Evolutionary conservation across 495 filamentous ascomycete genomes (phyloP).

Genomic region (Penicillium samsonianum): DNA sequence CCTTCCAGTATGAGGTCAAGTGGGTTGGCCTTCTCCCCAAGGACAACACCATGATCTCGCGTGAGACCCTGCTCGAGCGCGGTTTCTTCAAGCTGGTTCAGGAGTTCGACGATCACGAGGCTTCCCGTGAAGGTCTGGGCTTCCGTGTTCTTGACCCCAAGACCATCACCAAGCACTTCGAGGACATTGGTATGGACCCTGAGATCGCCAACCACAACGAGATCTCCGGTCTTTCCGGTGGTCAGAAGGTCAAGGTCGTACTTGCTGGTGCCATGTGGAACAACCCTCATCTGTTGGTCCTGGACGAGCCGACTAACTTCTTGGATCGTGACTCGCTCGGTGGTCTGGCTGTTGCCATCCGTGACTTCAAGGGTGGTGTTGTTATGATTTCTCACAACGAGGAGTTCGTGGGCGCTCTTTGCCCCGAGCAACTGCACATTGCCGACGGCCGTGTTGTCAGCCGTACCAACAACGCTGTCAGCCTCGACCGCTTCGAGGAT

Average conservation of each 20-base stretch:
- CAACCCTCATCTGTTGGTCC: constrained; percentile 94
- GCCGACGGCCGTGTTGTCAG: constrained; percentile 81
- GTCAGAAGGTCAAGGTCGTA: constrained; percentile 99
- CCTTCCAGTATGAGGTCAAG: constrained; percentile 98
- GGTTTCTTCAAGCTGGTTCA: constrained; percentile 93
- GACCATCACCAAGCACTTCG: constrained; percentile 96
- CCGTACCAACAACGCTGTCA: constrained; percentile 72
- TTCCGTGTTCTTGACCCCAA: constrained; percentile 90
- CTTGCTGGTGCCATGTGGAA: constrained; percentile 99
- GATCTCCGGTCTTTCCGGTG: constrained; percentile 94
- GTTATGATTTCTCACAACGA: constrained; percentile 99
- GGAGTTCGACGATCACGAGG: constrained; percentile 98
- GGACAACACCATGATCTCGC: constrained; percentile 87
- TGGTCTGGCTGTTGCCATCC: constrained; percentile 92
- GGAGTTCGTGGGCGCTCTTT: constrained; percentile 94
- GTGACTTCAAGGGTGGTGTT: constrained; percentile 96
- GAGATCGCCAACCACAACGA: constrained; percentile 99
- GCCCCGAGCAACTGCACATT: constrained; percentile 93
- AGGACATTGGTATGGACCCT: constrained; percentile 92
- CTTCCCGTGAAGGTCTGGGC: constrained; percentile 93
- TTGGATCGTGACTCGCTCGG: constrained; percentile 96
- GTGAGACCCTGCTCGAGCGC: constrained; percentile 81
- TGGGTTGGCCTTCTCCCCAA: constrained; percentile 89
- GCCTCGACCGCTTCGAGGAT: constrained; percentile 86
- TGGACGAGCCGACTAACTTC: constrained; percentile 99